Evolutionary conservation across 345 rosid species (phyloP), one percentile per base, ranked within the genome.

Genomic region (Anacardium occidentale): DNA sequence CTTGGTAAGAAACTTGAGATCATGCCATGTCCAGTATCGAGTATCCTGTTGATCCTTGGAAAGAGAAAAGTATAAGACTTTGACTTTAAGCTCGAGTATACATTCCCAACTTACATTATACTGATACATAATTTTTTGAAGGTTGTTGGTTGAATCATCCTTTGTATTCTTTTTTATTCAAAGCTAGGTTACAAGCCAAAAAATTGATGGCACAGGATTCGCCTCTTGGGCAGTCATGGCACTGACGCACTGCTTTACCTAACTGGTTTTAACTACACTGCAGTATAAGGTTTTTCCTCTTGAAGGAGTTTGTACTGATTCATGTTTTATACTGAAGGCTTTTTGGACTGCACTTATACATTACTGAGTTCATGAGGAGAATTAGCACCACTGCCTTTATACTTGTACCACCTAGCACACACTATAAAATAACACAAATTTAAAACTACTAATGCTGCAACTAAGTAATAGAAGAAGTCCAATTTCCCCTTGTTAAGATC

Each of bases 401-500:
- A 84, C 74, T 65, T 77, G 13, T 71, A 78, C 85, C 85, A 79
- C 55, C 58, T 71, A n/a, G 85, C 84, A 68, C 80, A 84, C 1
- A 71, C 10, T 10, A 84, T 10, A 55, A 82, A 84, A 64, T 77
- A 82, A 0, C 64, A 77, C 2, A 82, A 71, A 66, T 82, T 84
- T 10, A 78, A 11, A 9, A 54, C 69, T 59, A 61, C 67, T 12
- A 84, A 26, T 5, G 70, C 84, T 64, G 88, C 80, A 67, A 84
- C 55, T 56, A 82, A 70, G 82, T 73, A 84, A 10, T 82, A 84
- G 60, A 82, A 75, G 64, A 73, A 77, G 42, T 84, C 85, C 79
- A 84, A 73, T 47, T 63, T 82, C 42, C 83, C 85, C 62, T 79
- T 77, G 64, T 84, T 84, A 14, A 84, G 82, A 66, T 84, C 88